A percentile compares a stretch with the other conserved stretches of the same genome.
phyloP scores from a whole-genome alignment of 2,329 filamentous ascomycete genomes.

The Colletotrichum sojae region DNA sequence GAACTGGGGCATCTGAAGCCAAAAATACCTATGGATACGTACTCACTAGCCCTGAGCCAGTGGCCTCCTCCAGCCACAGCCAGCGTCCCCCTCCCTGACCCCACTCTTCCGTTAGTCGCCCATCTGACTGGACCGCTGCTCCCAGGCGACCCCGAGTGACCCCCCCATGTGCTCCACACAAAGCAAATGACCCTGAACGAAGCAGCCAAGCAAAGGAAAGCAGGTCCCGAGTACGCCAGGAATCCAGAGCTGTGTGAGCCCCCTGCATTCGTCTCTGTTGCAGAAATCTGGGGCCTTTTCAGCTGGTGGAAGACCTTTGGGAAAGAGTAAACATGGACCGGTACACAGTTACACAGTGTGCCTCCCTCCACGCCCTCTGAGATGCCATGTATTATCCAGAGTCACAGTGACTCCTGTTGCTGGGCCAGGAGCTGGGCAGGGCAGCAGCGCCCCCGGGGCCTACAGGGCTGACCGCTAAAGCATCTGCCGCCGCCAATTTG shows the following conservation, averaged over 20 bases:
- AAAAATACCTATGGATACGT: constrained; percentile 27
- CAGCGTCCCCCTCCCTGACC: background rate
- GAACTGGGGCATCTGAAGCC: constrained; percentile 23
- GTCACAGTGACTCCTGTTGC: too few species aligned
- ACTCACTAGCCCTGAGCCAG: background rate
- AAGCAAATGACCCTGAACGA: constrained; percentile 39
- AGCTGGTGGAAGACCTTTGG: constrained; percentile 17
- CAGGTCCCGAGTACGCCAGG: background rate
- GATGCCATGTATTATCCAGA: too few species aligned
- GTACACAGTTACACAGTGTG: background rate
- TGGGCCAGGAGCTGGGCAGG: too few species aligned
- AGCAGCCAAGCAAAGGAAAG: constrained; percentile 34
- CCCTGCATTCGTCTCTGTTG: constrained; percentile 41
- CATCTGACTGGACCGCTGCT: constrained; percentile 25
- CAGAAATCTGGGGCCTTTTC: constrained; percentile 36
- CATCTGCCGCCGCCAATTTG: constrained; percentile 32
- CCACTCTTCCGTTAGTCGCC: background rate
- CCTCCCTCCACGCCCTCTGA: background rate
- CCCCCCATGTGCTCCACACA: constrained; percentile 29
- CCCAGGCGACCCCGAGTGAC: constrained; percentile 15
- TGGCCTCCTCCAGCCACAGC: constrained; percentile 31
- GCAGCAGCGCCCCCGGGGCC: background rate
- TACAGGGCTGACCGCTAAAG: constrained; percentile 34
- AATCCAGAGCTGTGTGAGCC: constrained; percentile 22
- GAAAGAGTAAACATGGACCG: background rate